phyloP scores from a whole-genome alignment of 2,329 filamentous ascomycete genomes.

The Penicillium sp. region DNA sequence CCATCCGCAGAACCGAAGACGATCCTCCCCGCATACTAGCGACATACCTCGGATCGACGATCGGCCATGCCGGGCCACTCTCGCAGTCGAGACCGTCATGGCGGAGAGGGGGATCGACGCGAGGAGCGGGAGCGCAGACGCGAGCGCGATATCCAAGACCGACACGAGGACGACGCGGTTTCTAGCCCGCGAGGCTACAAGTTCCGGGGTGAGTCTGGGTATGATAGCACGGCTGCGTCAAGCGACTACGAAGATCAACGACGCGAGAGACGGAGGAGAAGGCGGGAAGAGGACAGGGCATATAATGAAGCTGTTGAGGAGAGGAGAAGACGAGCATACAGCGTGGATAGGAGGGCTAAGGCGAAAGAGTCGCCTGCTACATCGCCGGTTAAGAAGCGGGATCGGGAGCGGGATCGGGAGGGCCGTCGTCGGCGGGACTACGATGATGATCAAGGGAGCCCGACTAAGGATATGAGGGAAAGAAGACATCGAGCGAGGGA shows the following conservation, averaged over 20 bases:
- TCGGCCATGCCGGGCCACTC: slow-evolving; percentile 31
- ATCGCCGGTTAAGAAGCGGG: slow-evolving; percentile 34
- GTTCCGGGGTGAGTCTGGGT: slow-evolving; percentile 19
- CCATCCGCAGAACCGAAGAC: not conserved
- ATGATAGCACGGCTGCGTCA: slow-evolving; percentile 22
- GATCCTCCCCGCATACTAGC: not conserved
- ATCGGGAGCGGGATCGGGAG: slow-evolving; percentile 29
- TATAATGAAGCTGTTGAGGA: slow-evolving; percentile 11
- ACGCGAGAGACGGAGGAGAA: slow-evolving; percentile 21
- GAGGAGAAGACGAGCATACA: not conserved
- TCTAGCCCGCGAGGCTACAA: slow-evolving; percentile 16
- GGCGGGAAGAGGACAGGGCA: slow-evolving; percentile 17
- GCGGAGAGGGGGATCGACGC: slow-evolving; percentile 21
- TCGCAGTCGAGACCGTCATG: slow-evolving; percentile 32
- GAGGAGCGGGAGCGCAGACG: slow-evolving; percentile 9
- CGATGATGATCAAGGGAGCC: slow-evolving; percentile 24
- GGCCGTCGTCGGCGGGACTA: slow-evolving; percentile 27
- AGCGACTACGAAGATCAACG: slow-evolving; percentile 21
- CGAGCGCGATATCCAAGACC: slow-evolving; percentile 17
- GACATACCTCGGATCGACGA: not conserved
- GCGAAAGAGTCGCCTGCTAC: slow-evolving; percentile 36
- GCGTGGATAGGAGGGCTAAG: slow-evolving; percentile 23
- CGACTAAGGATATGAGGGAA: slow-evolving; percentile 15
- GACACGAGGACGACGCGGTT: slow-evolving; percentile 12
- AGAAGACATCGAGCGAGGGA: slow-evolving; percentile 16